Conservation (phyloP, 805 yeast species). For the Suhomyces tanzawaensis region DNA sequence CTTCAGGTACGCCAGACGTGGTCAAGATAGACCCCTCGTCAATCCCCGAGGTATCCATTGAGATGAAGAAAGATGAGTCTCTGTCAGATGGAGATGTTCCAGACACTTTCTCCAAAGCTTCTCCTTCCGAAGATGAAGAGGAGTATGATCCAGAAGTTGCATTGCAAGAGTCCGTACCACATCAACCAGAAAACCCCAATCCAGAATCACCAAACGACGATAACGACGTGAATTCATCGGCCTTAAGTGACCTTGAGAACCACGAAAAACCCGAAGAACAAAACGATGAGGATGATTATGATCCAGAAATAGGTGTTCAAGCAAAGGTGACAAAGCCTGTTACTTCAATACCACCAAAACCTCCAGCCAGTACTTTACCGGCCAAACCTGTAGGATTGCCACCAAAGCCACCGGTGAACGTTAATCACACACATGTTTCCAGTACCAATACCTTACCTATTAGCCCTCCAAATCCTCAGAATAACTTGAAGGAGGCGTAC, state of each 20-base stretch:
- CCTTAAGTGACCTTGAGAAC: not conserved
- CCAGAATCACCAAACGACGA: no score
- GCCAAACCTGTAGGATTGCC: slow-evolving; percentile 21
- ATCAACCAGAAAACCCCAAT: no score
- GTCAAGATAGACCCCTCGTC: no score
- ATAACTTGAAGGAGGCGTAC: slow-evolving; percentile 30
- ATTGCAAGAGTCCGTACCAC: slow-evolving; percentile 6
- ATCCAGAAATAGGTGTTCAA: slow-evolving; percentile 8
- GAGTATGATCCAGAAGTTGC: slow-evolving; percentile 30
- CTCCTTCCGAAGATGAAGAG: slow-evolving; percentile 14
- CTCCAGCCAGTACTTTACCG: slow-evolving; percentile 3
- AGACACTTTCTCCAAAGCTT: not conserved
- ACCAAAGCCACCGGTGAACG: slow-evolving; percentile 28
- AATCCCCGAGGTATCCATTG: no score
- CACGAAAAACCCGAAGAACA: slow-evolving; percentile 3
- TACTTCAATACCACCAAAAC: slow-evolving; percentile 12
- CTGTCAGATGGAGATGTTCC: slow-evolving; percentile 5
- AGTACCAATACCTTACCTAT: slow-evolving; percentile 1
- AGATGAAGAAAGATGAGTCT: no score
- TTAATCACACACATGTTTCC: slow-evolving; percentile 2
- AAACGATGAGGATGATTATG: slow-evolving; percentile 12
- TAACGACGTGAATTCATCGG: no score
- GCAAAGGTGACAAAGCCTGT: slow-evolving; percentile 4
- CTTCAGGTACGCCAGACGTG: no score
- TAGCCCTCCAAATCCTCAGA: slow-evolving; percentile 11